A percentile compares a stretch with the other conserved stretches of the same genome.
These are phyloP conservation scores for Penicillium steckii DNA, from an alignment of 495 filamentous ascomycete species.

Conservation along the genomic window DNA sequence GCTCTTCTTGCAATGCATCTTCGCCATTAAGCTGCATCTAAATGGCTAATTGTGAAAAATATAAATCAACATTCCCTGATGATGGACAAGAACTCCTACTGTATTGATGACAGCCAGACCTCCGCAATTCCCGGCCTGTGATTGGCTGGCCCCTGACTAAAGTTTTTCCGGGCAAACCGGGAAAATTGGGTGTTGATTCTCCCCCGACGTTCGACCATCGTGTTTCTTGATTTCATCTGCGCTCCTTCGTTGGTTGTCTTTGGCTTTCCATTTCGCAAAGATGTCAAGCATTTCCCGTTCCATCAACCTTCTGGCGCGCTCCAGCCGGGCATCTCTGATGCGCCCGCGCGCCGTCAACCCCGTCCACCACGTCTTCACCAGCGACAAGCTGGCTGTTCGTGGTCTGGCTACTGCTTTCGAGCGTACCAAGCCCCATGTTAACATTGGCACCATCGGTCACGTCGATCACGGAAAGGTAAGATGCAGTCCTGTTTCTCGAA, in stretches of 20 bases:
- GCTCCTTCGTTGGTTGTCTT: constrained; percentile 36
- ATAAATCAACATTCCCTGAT: too few relatives aligned
- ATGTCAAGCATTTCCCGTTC: constrained; percentile 68
- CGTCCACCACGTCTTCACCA: constrained; percentile 66
- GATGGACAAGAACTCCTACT: too few relatives aligned
- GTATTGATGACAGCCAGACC: constrained; percentile 16
- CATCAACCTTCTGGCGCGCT: constrained; percentile 66
- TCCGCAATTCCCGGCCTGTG: constrained; percentile 38
- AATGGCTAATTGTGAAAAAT: too few relatives aligned
- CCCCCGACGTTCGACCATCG: constrained; percentile 11
- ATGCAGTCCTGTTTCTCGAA: constrained; percentile 12
- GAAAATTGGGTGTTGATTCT: constrained; percentile 44
- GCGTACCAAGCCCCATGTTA: constrained; percentile 94
- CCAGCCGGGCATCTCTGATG: constrained; percentile 62
- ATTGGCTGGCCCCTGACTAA: constrained; percentile 43
- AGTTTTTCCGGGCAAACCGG: constrained; percentile 29
- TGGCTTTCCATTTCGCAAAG: constrained; percentile 39
- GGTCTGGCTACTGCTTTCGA: constrained; percentile 78
- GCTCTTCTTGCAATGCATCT: too few relatives aligned
- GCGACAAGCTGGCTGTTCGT: constrained; percentile 64
- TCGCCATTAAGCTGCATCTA: too few relatives aligned
- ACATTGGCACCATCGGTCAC: constrained; percentile 98
- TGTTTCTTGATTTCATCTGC: constrained; percentile 25
- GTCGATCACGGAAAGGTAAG: constrained; percentile 98
- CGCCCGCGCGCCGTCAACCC: constrained; percentile 63